Conservation (phyloP, 805 yeast genomes). For the Suhomyces prunicola region DNA sequence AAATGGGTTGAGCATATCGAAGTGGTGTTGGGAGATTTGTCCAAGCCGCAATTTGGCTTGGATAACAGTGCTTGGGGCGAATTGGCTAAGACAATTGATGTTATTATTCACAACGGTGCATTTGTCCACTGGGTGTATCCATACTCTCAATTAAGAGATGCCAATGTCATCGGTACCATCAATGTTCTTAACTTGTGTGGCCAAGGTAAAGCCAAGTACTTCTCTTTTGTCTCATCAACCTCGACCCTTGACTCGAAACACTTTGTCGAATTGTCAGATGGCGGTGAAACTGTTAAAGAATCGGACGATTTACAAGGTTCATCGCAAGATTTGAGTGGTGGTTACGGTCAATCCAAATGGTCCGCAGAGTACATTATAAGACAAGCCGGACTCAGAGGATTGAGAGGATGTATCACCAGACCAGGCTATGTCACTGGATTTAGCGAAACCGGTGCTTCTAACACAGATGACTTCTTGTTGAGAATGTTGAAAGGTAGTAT, state of each 20-base stretch:
- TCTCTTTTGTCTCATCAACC: constrained; percentile 93
- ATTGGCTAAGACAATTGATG: constrained; percentile 64
- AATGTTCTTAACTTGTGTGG: constrained; percentile 78
- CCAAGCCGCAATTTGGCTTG: constrained; percentile 71
- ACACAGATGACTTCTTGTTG: constrained; percentile 93
- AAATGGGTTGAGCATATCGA: constrained; percentile 55
- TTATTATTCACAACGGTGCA: constrained; percentile 94
- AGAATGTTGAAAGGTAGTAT: constrained; percentile 94
- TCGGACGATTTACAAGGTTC: constrained; percentile 83
- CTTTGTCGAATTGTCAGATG: constrained; percentile 78
- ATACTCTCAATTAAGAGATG: constrained; percentile 82
- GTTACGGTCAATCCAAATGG: constrained; percentile 99
- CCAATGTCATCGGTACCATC: constrained; percentile 86
- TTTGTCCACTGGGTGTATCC: constrained; percentile 99
- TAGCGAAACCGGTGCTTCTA: constrained; percentile 78
- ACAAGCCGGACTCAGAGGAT: constrained; percentile 82
- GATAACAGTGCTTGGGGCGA: constrained; percentile 51
- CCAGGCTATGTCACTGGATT: constrained; percentile 97
- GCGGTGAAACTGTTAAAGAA: constrained; percentile 73
- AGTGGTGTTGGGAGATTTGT: constrained; percentile 80
- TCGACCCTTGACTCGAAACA: constrained; percentile 86
- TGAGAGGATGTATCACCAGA: constrained; percentile 84
- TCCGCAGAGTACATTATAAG: constrained; percentile 88
- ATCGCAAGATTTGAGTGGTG: constrained; percentile 75
- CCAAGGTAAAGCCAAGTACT: constrained; percentile 78